Conservation (phyloP, 2,329 filamentous ascomycete genomes). For the Trichoderma sp. region DNA sequence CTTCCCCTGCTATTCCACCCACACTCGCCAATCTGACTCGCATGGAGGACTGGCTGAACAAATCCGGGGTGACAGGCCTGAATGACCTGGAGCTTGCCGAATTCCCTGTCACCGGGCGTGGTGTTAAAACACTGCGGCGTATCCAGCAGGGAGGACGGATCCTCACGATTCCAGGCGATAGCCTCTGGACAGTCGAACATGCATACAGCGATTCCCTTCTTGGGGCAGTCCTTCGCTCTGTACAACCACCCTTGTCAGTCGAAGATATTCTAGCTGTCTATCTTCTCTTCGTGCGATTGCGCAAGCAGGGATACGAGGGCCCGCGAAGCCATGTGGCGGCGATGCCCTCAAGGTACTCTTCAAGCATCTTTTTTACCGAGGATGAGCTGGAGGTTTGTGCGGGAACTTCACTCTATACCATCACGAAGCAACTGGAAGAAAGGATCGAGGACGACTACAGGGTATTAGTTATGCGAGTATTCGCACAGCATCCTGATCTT, state of each 20-base stretch:
- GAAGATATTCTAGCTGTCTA: conserved; percentile 39
- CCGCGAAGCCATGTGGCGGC: conserved; percentile 34
- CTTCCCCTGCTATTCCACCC: background rate
- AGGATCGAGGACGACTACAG: conserved; percentile 37
- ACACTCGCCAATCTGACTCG: background rate
- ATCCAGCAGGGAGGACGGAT: conserved; percentile 39
- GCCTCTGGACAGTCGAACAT: conserved; percentile 39
- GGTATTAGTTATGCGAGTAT: conserved; percentile 33
- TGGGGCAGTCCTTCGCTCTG: conserved; percentile 36
- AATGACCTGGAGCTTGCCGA: conserved; percentile 37
- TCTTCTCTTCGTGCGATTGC: conserved; percentile 40
- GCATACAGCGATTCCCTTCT: conserved; percentile 38
- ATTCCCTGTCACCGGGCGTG: conserved; percentile 38
- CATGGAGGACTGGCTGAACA: conserved; percentile 40
- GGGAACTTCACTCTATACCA: conserved; percentile 37
- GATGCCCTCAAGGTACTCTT: conserved; percentile 38
- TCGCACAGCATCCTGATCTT: conserved; percentile 37
- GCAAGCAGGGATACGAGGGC: conserved; percentile 38
- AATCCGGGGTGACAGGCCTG: conserved; percentile 36
- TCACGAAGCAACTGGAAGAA: conserved; percentile 37
- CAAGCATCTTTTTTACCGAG: conserved; percentile 40
- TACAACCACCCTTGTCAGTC: conserved; percentile 36
- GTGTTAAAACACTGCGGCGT: conserved; percentile 33
- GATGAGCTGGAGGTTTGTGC: conserved; percentile 39
- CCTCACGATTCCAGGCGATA: conserved; percentile 36